These are phyloP conservation scores for Nepenthes gracilis DNA, from an alignment of 148 eudicot genomes.

Conservation along the genomic window DNA sequence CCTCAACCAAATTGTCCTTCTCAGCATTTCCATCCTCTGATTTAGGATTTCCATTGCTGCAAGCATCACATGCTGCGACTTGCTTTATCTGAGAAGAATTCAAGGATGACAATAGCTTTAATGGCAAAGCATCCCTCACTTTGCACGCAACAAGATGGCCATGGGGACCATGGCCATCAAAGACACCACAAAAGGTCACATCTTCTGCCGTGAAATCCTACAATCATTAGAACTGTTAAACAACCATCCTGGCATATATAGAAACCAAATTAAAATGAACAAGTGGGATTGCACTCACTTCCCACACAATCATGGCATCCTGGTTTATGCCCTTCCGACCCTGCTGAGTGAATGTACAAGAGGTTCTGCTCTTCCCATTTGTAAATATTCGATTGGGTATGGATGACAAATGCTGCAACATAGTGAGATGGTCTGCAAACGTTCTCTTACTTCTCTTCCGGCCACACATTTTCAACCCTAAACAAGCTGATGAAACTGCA, in stretches of 20 bases:
- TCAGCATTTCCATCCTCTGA: slow-evolving; percentile 40
- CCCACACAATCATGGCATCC: slow-evolving; percentile 99
- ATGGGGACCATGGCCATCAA: slow-evolving; percentile 97
- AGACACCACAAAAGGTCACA: slow-evolving; percentile 79
- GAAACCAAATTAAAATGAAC: not conserved
- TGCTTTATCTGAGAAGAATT: slow-evolving; percentile 45
- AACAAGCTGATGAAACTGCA: slow-evolving; percentile 30
- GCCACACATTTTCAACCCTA: slow-evolving; percentile 32
- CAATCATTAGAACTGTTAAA: slow-evolving; percentile 1
- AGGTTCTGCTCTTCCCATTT: slow-evolving; percentile 72
- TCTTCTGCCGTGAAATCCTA: slow-evolving; percentile 79
- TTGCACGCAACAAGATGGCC: slow-evolving; percentile 94
- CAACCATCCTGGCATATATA: not conserved
- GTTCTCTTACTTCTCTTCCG: slow-evolving; percentile 57
- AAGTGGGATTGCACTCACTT: slow-evolving; percentile 35
- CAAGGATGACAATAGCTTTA: slow-evolving; percentile 56
- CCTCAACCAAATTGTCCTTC: slow-evolving; percentile 38
- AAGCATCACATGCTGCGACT: slow-evolving; percentile 35
- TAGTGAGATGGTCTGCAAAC: slow-evolving; percentile 42
- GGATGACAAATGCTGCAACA: slow-evolving; percentile 57
- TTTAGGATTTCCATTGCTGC: slow-evolving; percentile 39
- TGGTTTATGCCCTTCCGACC: slow-evolving; percentile 99
- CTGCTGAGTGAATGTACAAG: slow-evolving; percentile 90
- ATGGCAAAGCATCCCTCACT: slow-evolving; percentile 82
- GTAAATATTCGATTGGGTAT: slow-evolving; percentile 64